A percentile compares a stretch with the other conserved stretches of the same genome.
These are phyloP conservation scores for Cyathus striatus DNA, from an alignment of 768 basidiomycete species.

Conservation along the genomic window DNA sequence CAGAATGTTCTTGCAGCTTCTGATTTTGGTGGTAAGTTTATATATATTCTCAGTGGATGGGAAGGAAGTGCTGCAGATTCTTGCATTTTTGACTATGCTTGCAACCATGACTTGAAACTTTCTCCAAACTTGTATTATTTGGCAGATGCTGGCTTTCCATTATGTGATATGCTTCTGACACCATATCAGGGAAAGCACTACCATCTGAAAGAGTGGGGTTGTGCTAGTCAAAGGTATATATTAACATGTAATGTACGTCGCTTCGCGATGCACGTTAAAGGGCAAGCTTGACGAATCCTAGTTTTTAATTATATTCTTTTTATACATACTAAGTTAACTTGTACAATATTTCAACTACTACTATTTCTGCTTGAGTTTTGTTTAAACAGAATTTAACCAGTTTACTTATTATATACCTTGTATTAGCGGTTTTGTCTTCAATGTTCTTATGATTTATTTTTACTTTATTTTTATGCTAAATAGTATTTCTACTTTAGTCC, in stretches of 20 bases:
- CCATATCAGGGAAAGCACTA: slow-evolving; percentile 24
- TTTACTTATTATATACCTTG: too few species aligned
- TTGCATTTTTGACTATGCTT: slow-evolving; percentile 18
- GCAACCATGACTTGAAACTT: slow-evolving; percentile 14
- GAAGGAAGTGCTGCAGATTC: slow-evolving; percentile 28
- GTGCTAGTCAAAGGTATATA: slow-evolving; percentile 6
- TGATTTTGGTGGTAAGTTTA: slow-evolving; percentile 19
- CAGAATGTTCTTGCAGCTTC: slow-evolving; percentile 27
- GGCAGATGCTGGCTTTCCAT: slow-evolving; percentile 23
- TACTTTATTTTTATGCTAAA: too few species aligned
- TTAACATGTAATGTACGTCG: too few species aligned
- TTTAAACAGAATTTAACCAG: too few species aligned
- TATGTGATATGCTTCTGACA: slow-evolving; percentile 18
- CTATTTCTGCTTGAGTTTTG: too few species aligned
- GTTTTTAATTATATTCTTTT: slow-evolving; percentile 3
- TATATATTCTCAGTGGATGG: slow-evolving; percentile 27
- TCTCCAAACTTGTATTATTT: slow-evolving; percentile 21
- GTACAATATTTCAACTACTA: too few species aligned
- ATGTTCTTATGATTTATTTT: too few species aligned
- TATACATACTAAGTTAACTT: slow-evolving; percentile 11
- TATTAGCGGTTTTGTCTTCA: too few species aligned
- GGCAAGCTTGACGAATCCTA: too few species aligned
- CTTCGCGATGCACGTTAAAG: too few species aligned
- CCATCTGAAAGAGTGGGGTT: slow-evolving; percentile 28
- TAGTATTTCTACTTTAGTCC: too few species aligned